Evolutionary conservation across 2,329 filamentous ascomycete genomes (phyloP), one percentile per base, ranked within the genome.

Genomic region (Beauveria caledonica): DNA sequence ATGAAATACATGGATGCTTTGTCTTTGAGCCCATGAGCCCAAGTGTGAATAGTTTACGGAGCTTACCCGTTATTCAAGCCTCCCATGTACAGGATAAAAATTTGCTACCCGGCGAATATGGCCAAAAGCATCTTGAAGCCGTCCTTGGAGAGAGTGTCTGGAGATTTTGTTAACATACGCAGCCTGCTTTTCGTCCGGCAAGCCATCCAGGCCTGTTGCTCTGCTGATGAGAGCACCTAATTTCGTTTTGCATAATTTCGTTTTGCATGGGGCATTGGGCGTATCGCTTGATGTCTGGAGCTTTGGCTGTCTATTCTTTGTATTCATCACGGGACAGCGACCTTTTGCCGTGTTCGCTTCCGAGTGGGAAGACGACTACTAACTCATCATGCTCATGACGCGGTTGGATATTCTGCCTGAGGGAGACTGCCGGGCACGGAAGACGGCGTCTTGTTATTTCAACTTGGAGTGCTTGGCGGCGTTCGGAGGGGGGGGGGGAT

Each of bases 41-140:
- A 8, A 77, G 67, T 64, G 67, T 77, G 19, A 69, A 73, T 11
- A 67, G 62, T 69, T 76, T 58, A 69, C 75, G 61, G 68, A 70
- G 63, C 63, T 71, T 15, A 67, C 29, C 11, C 69, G 3, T 65
- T 66, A 53, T 70, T 71, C 64, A 72, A 71, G 17, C 68, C 68
- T 60, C 66, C 64, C 29, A 60, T 1, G 56, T 36, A 11, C 9
- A 60, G 44, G 17, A 67, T 63, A 64, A 67, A 63, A 63, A 66
- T 66, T 68, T 76, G 68, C 66, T 78, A 71, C 55, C 74, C 76
- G 4, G 70, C 67, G 33, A 63, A 66, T 62, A 72, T 78, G 63
- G 75, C 75, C 17, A 78, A 75, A 65, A 61, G 29, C 21, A 74
- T 77, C 66, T 68, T 74, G 10, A 73, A 73, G 60, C 74, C 77